Percentiles rank a stretch among this genome's conserved stretches.
Conservation (phyloP, 306 rosid genomes). For the Morella rubra region DNA sequence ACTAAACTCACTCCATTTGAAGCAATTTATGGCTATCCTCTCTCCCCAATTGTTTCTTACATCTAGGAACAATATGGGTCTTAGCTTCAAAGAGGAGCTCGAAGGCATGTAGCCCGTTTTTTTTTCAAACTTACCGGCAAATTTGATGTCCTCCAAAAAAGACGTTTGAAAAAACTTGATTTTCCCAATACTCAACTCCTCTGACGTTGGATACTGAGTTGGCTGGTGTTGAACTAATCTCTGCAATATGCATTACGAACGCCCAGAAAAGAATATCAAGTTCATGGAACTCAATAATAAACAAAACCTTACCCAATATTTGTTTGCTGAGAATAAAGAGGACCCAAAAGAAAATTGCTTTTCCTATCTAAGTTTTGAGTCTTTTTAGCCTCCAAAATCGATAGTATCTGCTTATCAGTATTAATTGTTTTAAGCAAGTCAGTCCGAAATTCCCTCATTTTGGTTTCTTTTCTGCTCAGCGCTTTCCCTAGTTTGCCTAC, state of each 20-base stretch:
- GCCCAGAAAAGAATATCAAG: conserved; percentile 17
- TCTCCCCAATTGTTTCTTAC: too few relatives aligned
- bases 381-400: background rate
- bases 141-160: conserved; percentile 87
- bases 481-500: background rate
- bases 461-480: background rate
- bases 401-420: background rate
- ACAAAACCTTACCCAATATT: background rate
- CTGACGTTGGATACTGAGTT: conserved; percentile 87
- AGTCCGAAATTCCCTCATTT: background rate
- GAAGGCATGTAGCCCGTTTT: too few relatives aligned
- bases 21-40: too few relatives aligned
- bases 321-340: background rate
- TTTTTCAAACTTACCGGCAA: too few relatives aligned
- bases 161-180: conserved; percentile 95
- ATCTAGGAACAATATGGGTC: too few relatives aligned
- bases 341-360: background rate
- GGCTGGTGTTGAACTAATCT: conserved; percentile 95
- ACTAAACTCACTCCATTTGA: too few relatives aligned
- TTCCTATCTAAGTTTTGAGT: background rate
- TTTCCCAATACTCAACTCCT: conserved; percentile 89
- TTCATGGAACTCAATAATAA: background rate
- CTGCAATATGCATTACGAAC: conserved; percentile 47
- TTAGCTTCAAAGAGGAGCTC: too few relatives aligned
- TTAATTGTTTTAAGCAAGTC: background rate